Evolutionary conservation across 352 stramenopile genomes (phyloP), one percentile per base, ranked within the genome.

Genomic region (Globisporangium paddicum): DNA sequence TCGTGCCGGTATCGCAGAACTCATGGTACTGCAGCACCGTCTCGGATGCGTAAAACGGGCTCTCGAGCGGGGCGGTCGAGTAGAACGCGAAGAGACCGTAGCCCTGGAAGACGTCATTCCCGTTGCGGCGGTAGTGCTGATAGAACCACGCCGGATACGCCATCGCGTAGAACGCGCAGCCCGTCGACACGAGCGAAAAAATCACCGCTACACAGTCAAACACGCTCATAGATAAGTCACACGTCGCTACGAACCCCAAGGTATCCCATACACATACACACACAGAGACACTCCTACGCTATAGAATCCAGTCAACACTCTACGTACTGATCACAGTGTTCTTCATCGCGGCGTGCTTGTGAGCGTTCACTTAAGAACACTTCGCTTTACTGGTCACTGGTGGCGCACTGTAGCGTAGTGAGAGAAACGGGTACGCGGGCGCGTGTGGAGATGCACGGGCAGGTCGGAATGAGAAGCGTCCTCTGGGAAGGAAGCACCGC

Each of bases 71-170:
- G 47, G 66, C 72, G 2, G 84, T 93, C 59, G 84, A 93, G 77
- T 92, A 90, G 62, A 92, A 92, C 18, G 78, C 75, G 60, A 92
- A 93, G 45, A 93, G 71, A 0, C 84, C 84, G 58, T 86, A 93
- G 26, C 82, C 76, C 68, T 93, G 84, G 64, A 83, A 93, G 26
- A 93, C 72, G 58, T 90, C 60, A 16, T 77, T 80, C 16, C 79
- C 81, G 44, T 89, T 71, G 44, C 78, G 82, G 44, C 79, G 75
- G 68, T 91, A 93, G 61, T 89, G 79, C 66, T 93, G 84, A 65
- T 90, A 80, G 72, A 93, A 93, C 84, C 84, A 93, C 28, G 84
- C 82, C 9, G 84, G 84, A 61, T 92, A 93, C 13, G 74, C 80
- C 63, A 89, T 79, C 41, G 82, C 76, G 68, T 90, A 92, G 69